phyloP scores from a whole-genome alignment of 129 eudicot species.

The Centella asiatica region DNA sequence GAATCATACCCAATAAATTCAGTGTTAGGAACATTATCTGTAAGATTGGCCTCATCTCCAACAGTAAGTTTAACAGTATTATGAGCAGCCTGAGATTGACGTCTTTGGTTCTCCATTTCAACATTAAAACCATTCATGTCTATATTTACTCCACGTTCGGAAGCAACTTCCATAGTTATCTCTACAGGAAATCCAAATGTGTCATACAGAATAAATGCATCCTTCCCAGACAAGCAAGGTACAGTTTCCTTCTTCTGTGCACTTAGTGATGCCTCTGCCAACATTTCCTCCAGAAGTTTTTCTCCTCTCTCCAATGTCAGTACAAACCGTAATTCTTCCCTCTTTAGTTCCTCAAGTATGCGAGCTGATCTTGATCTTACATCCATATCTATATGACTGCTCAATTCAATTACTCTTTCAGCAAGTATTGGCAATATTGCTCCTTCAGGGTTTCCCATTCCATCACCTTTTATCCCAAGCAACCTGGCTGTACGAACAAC shows the following conservation, averaged over 20 bases:
- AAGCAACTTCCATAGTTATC: constrained; percentile 77
- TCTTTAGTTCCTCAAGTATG: constrained; percentile 66
- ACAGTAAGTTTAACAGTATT: constrained; percentile 68
- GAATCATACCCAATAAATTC: constrained; percentile 69
- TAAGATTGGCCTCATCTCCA: constrained; percentile 59
- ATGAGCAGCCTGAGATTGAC: constrained; percentile 96
- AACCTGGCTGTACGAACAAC: constrained; percentile 80
- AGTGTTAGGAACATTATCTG: constrained; percentile 49
- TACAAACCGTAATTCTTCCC: constrained; percentile 73
- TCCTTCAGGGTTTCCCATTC: constrained; percentile 59
- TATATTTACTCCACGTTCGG: constrained; percentile 62
- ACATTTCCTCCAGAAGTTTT: constrained; percentile 65
- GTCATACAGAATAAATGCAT: constrained; percentile 74
- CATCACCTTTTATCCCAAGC: constrained; percentile 73
- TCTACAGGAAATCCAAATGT: constrained; percentile 90
- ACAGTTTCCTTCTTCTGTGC: constrained; percentile 24
- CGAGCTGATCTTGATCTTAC: constrained; percentile 45
- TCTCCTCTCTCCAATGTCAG: constrained; percentile 85
- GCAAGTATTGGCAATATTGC: constrained; percentile 74
- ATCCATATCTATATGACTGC: constrained; percentile 60
- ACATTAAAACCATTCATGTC: constrained; percentile 68
- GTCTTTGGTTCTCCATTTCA: constrained; percentile 91
- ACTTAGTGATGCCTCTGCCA: constrained; percentile 41
- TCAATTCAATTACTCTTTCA: constrained; percentile 64
- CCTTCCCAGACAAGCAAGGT: constrained; percentile 72